Base-by-base conservation (phyloP, 305 asterid genomes). In the Rubia tinctorum region DNA sequence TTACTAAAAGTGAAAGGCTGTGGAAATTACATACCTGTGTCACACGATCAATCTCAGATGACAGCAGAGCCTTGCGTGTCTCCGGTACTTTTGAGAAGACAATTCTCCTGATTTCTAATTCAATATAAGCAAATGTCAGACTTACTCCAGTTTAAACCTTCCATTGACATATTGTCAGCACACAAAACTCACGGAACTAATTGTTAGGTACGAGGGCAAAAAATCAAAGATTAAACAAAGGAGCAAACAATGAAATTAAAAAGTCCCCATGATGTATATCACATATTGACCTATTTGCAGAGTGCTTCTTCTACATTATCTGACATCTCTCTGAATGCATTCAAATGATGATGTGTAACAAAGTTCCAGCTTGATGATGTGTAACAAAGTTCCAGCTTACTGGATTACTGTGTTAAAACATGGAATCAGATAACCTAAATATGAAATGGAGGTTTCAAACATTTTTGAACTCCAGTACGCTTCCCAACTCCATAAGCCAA, bases 71-170 rank as follows among this genome's bases (percentile, higher is more conserved):
- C 80, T 90, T 90, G 71, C 96, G 90, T 6, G 92, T 88, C 78
- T 92, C 97, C 1, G 98, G 98, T 71, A 95, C 96, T 87, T 89
- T 90, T 72, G 85, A 89, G 88, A 91, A 83, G 62, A 95, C 91
- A 80, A 79, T 80, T 86, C 86, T 90, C 95, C 96, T 87, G 83
- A 95, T 88, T 81, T 95, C 99, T 81, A 42, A 63, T 61, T 61
- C 58, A 56, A 64, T 27, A 49, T 39, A 47, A 40, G 59, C 47
- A 55, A 13, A 56, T 11, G 49, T 56, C 49, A 71, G 34, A 68
- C 20, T 42, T 42, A 71, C 7, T 39, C 15, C 22, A 40, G 55
- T 15, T 67, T 49, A 14, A 59, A 22, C 56, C 11, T 61, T 62
- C 30, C 66, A 60, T 51, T 3, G 44, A 49, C 49, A 51, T n/a